These are phyloP conservation scores for Pseudopithomyces maydicus DNA, from an alignment of 2,329 filamentous ascomycete species.

Conservation along the genomic window DNA sequence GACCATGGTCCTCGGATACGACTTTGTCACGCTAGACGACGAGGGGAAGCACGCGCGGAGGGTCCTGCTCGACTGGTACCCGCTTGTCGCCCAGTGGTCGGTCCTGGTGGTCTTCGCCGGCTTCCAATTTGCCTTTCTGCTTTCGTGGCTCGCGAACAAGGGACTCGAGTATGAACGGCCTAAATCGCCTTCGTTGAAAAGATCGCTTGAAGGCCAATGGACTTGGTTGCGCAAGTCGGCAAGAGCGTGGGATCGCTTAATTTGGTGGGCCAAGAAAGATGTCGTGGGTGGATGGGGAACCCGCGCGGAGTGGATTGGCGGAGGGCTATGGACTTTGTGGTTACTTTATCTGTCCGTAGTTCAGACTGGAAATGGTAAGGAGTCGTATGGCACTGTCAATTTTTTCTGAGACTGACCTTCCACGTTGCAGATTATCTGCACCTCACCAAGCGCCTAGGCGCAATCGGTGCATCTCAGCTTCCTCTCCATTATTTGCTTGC, in stretches of 20 bases:
- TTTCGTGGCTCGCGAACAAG: constrained; percentile 36
- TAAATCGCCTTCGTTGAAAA: constrained; percentile 50
- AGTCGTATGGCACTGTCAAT: neutral
- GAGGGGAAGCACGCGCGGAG: constrained; percentile 58
- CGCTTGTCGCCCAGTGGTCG: constrained; percentile 61
- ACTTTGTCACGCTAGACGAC: constrained; percentile 57
- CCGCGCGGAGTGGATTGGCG: constrained; percentile 56
- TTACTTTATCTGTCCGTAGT: constrained; percentile 56
- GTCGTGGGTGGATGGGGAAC: constrained; percentile 54
- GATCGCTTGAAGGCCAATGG: constrained; percentile 25
- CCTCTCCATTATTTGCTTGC: constrained; percentile 65
- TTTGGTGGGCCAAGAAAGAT: constrained; percentile 55
- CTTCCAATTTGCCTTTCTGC: constrained; percentile 48
- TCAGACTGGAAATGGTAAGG: constrained; percentile 60
- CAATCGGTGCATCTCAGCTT: constrained; percentile 62
- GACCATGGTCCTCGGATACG: constrained; percentile 51
- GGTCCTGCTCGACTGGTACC: constrained; percentile 59
- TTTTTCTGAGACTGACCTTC: neutral
- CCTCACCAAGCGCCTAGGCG: constrained; percentile 66
- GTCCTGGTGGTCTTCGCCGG: constrained; percentile 52
- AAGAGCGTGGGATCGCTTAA: constrained; percentile 30
- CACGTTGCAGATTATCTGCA: constrained; percentile 62
- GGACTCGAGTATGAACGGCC: constrained; percentile 41
- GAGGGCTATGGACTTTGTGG: constrained; percentile 57
- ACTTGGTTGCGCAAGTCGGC: constrained; percentile 30